These are phyloP conservation scores for Acanthochlamys bracteata DNA, from an alignment of 106 monocot species.

Conservation along the genomic window DNA sequence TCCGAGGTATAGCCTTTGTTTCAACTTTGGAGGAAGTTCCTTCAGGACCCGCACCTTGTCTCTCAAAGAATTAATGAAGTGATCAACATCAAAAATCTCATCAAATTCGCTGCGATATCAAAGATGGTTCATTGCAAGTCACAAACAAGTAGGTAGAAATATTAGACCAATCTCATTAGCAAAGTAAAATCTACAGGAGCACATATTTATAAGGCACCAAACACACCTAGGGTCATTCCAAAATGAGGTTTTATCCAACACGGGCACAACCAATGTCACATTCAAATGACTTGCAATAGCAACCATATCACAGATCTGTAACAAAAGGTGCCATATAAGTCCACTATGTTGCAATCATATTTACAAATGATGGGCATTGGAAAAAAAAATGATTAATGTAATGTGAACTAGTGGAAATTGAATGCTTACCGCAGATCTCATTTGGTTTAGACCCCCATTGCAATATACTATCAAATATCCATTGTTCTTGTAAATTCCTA, in stretches of 20 bases:
- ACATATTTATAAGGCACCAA: not conserved
- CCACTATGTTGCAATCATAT: not conserved
- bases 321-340: not conserved
- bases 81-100: constrained; percentile 94
- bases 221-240: constrained; percentile 85
- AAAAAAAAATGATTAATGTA: not conserved
- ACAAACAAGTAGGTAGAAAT: not conserved
- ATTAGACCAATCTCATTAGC: not conserved
- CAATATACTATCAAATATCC: constrained; percentile 96
- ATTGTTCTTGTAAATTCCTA: constrained; percentile 88
- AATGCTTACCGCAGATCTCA: constrained; percentile 88
- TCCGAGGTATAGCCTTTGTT: constrained; percentile 53
- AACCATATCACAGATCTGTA: constrained; percentile 99
- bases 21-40: constrained; percentile 78
- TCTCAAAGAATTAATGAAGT: constrained; percentile 85
- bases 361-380: not conserved
- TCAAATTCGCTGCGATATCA: constrained; percentile 63
- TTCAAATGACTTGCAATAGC: constrained; percentile 83
- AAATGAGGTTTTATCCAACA: constrained; percentile 90
- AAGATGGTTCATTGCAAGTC: not conserved
- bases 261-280: constrained; percentile 95
- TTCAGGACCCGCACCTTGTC: constrained; percentile 90
- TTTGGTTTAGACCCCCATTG: constrained; percentile 98
- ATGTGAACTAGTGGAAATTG: not conserved
- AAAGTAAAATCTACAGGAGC: not conserved